Percentiles rank a stretch among this genome's conserved stretches.
phyloP scores from a whole-genome alignment of 2,329 filamentous ascomycete species.

The Arthrinium phaeospermum region DNA sequence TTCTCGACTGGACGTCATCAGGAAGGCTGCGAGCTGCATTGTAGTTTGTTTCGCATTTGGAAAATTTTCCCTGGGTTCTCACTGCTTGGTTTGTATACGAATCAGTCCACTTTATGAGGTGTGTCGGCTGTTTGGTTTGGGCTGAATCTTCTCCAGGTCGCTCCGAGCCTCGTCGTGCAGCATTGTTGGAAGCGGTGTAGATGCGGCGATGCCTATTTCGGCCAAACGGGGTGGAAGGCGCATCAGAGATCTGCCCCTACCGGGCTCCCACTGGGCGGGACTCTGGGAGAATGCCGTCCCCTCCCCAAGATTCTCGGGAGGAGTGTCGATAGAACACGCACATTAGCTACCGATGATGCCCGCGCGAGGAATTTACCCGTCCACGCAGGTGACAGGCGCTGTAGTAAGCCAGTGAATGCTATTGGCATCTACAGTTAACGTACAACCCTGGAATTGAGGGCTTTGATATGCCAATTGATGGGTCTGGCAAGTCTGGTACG shows the following conservation, averaged over 20 bases:
- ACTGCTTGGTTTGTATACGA: not conserved
- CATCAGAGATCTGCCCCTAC: slow-evolving; percentile 25
- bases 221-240: slow-evolving; percentile 22
- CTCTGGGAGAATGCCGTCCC: not conserved
- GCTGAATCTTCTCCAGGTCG: slow-evolving; percentile 10
- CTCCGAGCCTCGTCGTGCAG: slow-evolving; percentile 9
- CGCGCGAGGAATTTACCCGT: slow-evolving; percentile 14
- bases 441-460: not conserved
- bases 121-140: slow-evolving; percentile 8
- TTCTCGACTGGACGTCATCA: not conserved
- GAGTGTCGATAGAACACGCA: slow-evolving; percentile 21
- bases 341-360: slow-evolving; percentile 21
- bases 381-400: not conserved
- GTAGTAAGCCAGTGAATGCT: too few relatives aligned
- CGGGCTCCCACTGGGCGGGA: slow-evolving; percentile 13
- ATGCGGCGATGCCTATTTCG: slow-evolving; percentile 24
- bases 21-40: not conserved
- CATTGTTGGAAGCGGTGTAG: slow-evolving; percentile 23
- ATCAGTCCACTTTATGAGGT: slow-evolving; percentile 18
- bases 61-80: slow-evolving; percentile 18
- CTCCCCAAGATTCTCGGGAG: not conserved
- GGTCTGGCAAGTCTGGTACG: not conserved
- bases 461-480: not conserved
- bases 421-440: too few relatives aligned
- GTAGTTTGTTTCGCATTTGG: slow-evolving; percentile 11